A percentile compares a stretch with the other conserved stretches of the same genome.
Evolutionary conservation across 1,284 basidiomycete genomes (phyloP).

Genomic region (Cystobasidium sp.): DNA sequence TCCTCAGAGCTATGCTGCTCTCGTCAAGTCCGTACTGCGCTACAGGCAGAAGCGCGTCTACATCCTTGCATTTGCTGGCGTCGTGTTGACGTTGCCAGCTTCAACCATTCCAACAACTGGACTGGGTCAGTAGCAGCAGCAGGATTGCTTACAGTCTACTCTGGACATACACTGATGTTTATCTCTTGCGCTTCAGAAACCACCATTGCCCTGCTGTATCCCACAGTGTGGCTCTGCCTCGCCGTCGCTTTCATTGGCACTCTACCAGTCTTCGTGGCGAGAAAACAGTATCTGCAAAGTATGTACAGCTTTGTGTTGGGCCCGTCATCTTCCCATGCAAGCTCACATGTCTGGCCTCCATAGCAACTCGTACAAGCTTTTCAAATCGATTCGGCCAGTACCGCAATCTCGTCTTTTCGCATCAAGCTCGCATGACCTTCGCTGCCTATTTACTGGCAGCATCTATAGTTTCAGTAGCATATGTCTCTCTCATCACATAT

Average conservation of each 20-base stretch:
- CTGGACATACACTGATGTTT: background rate
- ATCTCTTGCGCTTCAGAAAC: slow-evolving; percentile 12
- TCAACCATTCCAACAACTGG: slow-evolving; percentile 31
- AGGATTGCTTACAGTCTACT: background rate
- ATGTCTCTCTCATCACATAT: slow-evolving; percentile 45
- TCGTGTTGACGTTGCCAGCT: slow-evolving; percentile 19
- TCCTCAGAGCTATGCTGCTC: slow-evolving; percentile 39
- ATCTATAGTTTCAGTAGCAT: slow-evolving; percentile 42
- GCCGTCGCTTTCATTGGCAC: slow-evolving; percentile 47
- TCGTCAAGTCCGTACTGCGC: slow-evolving; percentile 38
- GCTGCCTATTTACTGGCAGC: slow-evolving; percentile 44
- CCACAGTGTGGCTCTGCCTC: slow-evolving; percentile 43
- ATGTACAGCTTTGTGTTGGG: background rate
- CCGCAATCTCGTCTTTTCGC: slow-evolving; percentile 19
- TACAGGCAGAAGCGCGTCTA: slow-evolving; percentile 43
- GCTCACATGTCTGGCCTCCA: background rate
- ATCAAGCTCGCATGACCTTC: slow-evolving; percentile 35
- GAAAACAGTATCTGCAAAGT: slow-evolving; percentile 50
- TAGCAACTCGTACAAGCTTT: slow-evolving; percentile 12
- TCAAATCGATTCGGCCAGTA: slow-evolving; percentile 35
- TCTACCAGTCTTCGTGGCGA: slow-evolving; percentile 48
- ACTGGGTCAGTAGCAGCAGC: slow-evolving; percentile 26
- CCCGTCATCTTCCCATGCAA: background rate
- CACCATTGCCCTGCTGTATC: slow-evolving; percentile 21
- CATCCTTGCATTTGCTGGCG: slow-evolving; percentile 32